Base-by-base conservation (phyloP, 2,329 filamentous ascomycete species). In the Scortechinia acanthostroma region DNA sequence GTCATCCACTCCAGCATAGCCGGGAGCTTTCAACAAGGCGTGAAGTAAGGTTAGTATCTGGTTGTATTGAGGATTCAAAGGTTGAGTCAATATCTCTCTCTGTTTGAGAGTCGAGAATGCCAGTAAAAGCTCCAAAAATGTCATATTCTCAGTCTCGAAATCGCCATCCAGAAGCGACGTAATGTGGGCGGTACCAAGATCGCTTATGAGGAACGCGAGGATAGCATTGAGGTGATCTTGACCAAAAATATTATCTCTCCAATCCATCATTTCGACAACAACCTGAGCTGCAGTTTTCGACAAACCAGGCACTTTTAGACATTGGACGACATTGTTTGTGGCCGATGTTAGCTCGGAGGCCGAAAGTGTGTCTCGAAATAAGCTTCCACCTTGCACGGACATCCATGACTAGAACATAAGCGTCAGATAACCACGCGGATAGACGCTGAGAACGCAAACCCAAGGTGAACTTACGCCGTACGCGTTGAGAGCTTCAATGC, bases 1-100 rank as follows among this genome's bases (percentile, higher is more conserved):
- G 44, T 67, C 64, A 15, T 67, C 64, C 21, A 66, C 62, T 19
- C 58, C 60, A 2, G 62, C 60, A 50, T 61, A 63, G 1, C 64
- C 65, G 16, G 65, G 62, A 0, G 58, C 58, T 44, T 62, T 60
- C 44, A 68, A 63, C 14, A 67, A 50, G 6, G 56, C 55, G 43
- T 67, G 64, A 14, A 66, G 46, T 17, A 68, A 51, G 22, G 55
- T 47, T 4, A 66, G 52, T 15, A 67, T 51, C 23, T 57, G 55
- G 15, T 55, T 55, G 46, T 64, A 56, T 21, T 60, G 55, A 5
- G 53, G 55, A 19, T 57, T 55, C 22, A 61, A 48, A 14, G 54
- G 52, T 15, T 56, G 52, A 4, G 49, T 58, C 42, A 66, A 50
- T 4, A 67, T 49, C 14, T 59, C 51, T 28, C 55, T 49, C 35